Evolutionary conservation across 768 basidiomycete species (phyloP), one percentile per base, ranked within the genome.

Genomic region (Pseudohyphozyma bogoriensis): DNA sequence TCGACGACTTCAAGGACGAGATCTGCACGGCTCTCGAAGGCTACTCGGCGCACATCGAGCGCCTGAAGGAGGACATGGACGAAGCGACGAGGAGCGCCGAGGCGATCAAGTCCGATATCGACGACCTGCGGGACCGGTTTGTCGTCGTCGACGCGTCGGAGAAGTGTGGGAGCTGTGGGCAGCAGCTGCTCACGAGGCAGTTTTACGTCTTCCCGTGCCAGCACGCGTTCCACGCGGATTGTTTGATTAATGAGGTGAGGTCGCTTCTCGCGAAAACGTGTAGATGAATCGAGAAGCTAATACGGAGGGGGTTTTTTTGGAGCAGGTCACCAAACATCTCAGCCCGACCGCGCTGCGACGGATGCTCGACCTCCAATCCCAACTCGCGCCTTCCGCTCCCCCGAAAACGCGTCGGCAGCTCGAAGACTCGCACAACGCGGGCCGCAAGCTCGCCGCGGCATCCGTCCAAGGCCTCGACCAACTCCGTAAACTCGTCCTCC

Each of bases 151-250:
- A 93, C 64, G 80, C 84, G 11, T 82, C 83, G 63, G 95, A 96
- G 68, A 82, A 82, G 68, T 97, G 95, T 70, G 85, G 86, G 15
- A 79, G 79, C 32, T 97, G 95, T 74, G 80, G 81, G 11, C 79
- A 81, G 63, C 77, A 83, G 37, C 78, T 99, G 53, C 75, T 96
- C 55, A 85, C 83, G 28, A 78, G 93, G 66, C 93, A 96, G 70
- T 97, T 96, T 73, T 99, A 99, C 74, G 89, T 93, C 50, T 99
- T 99, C 76, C 95, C 95, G 46, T 97, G 95, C 74, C 89, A 91
- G 69, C 95, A 99, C 73, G 82, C 84, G 20, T 97, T 97, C 81
- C 95, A 97, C 75, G 90, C 90, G 9, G 93, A 99, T 72, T 97
- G 95, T 76, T 78, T 97, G 56, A 91, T 99, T 72, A 83, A 85